phyloP scores from a whole-genome alignment of 208 protist species.

The Acanthamoeba royreba region DNA sequence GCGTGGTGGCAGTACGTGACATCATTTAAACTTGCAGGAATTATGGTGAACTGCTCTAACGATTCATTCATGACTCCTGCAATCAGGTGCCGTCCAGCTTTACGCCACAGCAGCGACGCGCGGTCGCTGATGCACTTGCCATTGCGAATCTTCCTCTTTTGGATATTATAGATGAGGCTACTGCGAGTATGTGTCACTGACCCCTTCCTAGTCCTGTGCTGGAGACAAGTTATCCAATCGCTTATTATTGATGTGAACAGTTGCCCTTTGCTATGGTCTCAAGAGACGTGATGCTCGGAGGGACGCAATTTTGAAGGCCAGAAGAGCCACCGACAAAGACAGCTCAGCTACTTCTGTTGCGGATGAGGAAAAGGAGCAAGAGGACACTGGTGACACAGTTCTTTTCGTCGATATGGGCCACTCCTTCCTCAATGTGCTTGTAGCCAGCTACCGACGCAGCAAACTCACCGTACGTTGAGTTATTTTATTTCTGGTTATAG shows the following conservation, averaged over 20 bases:
- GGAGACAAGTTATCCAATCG: no score
- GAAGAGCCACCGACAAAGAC: background rate
- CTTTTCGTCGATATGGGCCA: conserved; percentile 38
- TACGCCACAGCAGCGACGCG: background rate
- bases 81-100: background rate
- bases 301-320: background rate
- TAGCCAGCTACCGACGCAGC: background rate
- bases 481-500: no score
- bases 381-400: background rate
- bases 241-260: no score
- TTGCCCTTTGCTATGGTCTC: conserved; percentile 17
- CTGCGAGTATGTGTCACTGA: conserved; percentile 11
- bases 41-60: background rate
- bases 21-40: no score
- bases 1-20: background rate
- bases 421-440: background rate
- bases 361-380: background rate
- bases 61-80: background rate
- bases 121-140: background rate
- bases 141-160: background rate
- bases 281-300: background rate
- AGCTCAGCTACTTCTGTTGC: background rate
- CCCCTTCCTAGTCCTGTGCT: no score
- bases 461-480: background rate
- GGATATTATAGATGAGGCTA: background rate